phyloP scores from a whole-genome alignment of 2,329 filamentous ascomycete genomes.

The Metarhizium album region DNA sequence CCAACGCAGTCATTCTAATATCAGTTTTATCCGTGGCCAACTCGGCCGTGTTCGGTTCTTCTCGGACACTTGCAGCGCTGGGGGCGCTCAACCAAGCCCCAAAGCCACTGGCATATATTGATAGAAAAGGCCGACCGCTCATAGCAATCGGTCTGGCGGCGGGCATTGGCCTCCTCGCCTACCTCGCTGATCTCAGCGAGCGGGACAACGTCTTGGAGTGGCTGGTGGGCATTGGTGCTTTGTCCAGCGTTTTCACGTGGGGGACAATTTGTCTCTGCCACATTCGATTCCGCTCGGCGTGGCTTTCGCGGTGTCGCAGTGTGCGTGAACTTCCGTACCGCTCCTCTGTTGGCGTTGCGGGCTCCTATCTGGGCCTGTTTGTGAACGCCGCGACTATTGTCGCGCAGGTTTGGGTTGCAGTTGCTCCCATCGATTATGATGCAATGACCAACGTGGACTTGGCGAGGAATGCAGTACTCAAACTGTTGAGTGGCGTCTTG shows the following conservation, averaged over 20 bases:
- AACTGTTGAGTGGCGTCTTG: background rate
- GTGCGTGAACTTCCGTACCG: background rate
- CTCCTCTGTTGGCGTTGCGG: background rate
- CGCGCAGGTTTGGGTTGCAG: conserved; percentile 2
- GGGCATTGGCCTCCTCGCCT: conserved; percentile 57
- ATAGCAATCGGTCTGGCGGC: conserved; percentile 56
- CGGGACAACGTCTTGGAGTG: conserved; percentile 59
- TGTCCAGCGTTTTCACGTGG: conserved; percentile 65
- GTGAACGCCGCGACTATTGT: background rate
- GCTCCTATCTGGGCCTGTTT: conserved; percentile 1
- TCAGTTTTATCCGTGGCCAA: conserved; percentile 51
- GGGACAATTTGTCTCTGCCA: conserved; percentile 67
- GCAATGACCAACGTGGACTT: background rate
- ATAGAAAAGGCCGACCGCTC: conserved; percentile 64
- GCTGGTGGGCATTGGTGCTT: conserved; percentile 62
- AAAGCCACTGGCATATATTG: conserved; percentile 44
- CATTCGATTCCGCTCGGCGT: conserved; percentile 58
- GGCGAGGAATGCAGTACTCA: background rate
- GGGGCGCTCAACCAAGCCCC: conserved; percentile 63
- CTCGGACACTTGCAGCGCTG: conserved; percentile 70
- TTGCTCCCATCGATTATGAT: background rate
- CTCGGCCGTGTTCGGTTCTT: conserved; percentile 78
- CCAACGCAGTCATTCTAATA: conserved; percentile 53
- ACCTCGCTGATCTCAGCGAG: conserved; percentile 49
- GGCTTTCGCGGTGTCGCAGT: background rate